phyloP scores from a whole-genome alignment of 2,329 filamentous ascomycete species.

The Juglanconis juglandina region DNA sequence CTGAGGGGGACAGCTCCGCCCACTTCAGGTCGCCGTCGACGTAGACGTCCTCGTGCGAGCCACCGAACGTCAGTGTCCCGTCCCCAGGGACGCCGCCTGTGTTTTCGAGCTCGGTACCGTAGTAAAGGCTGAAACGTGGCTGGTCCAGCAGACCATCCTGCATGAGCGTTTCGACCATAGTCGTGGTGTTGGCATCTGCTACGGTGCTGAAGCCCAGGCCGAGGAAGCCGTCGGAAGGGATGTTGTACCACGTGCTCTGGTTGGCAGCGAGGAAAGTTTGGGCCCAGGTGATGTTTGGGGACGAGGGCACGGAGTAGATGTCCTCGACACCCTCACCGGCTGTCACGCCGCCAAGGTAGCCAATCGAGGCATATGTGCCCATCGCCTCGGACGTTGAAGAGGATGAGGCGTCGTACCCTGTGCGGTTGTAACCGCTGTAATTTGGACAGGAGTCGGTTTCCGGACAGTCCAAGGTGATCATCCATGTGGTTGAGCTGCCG shows the following conservation, averaged over 20 bases:
- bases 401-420: slow-evolving; percentile 25
- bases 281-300: slow-evolving; percentile 23
- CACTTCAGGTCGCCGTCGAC: slow-evolving; percentile 23
- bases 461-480: slow-evolving; percentile 26
- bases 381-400: slow-evolving; percentile 26
- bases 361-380: slow-evolving; percentile 23
- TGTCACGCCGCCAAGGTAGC: slow-evolving; percentile 30
- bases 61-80: slow-evolving; percentile 31
- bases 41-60: slow-evolving; percentile 29
- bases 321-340: slow-evolving; percentile 27
- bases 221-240: slow-evolving; percentile 33
- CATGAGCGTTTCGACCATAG: slow-evolving; percentile 32
- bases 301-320: slow-evolving; percentile 19
- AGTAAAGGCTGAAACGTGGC: slow-evolving; percentile 31
- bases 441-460: slow-evolving; percentile 25
- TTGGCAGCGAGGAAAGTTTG: slow-evolving; percentile 30
- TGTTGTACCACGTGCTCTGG: slow-evolving; percentile 26
- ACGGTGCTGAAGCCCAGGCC: slow-evolving; percentile 33
- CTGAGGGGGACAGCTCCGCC: slow-evolving; percentile 18
- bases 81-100: slow-evolving; percentile 21
- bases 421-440: slow-evolving; percentile 23
- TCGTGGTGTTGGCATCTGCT: slow-evolving; percentile 26
- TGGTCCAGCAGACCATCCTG: slow-evolving; percentile 26
- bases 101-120: slow-evolving; percentile 20
- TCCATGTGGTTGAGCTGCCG: slow-evolving; percentile 33